phyloP scores from a whole-genome alignment of 192 early-diverging fungal species.

The Geosiphon pyriformis region DNA sequence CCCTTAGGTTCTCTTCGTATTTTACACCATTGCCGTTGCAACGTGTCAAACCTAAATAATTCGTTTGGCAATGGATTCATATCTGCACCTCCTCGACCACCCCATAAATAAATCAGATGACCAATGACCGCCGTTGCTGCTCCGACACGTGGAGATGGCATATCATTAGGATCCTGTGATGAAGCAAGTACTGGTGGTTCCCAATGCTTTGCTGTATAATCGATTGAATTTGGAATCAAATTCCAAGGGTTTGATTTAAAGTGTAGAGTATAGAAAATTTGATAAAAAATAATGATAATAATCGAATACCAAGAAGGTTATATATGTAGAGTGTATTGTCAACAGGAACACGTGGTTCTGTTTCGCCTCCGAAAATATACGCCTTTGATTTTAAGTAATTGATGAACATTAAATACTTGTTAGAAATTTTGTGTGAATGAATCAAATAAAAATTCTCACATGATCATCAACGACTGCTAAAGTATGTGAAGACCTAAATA shows the following conservation, averaged over 20 bases:
- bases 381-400: constrained; percentile 10
- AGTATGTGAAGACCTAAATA: not conserved
- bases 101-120: constrained; percentile 24
- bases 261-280: not conserved
- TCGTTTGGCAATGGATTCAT: constrained; percentile 23
- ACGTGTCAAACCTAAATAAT: constrained; percentile 22
- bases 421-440: too few relatives aligned
- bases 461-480: not conserved
- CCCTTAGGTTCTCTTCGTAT: not conserved
- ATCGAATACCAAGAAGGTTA: constrained; percentile 15
- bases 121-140: constrained; percentile 16
- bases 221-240: not conserved
- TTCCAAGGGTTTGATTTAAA: not conserved
- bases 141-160: constrained; percentile 28
- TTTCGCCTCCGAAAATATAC: constrained; percentile 29
- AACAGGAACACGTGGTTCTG: constrained; percentile 25
- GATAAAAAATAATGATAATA: not conserved
- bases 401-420: not conserved
- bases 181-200: not conserved
- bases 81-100: constrained; percentile 22
- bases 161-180: not conserved
- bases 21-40: not conserved
- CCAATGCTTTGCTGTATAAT: not conserved
- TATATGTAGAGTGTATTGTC: constrained; percentile 29
- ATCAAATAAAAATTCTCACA: not conserved